phyloP scores from a whole-genome alignment of 306 rosid species.

The Gastrolobium bilobum region DNA sequence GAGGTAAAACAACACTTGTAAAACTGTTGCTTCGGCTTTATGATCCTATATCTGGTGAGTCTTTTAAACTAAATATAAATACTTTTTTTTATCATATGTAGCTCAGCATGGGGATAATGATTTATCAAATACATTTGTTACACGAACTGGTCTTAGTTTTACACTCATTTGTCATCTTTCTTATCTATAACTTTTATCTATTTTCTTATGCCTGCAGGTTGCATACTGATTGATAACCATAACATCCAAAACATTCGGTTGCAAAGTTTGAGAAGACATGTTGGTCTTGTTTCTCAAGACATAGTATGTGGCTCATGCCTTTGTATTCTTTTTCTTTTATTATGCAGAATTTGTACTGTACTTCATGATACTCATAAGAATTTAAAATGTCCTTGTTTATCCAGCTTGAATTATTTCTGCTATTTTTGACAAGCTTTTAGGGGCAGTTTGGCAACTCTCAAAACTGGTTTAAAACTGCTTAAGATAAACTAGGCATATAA shows the following conservation, averaged over 20 bases:
- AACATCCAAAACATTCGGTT: conserved; percentile 63
- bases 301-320: conserved; percentile 62
- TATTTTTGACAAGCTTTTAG: conserved; percentile 29
- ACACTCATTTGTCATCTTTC: conserved; percentile 4
- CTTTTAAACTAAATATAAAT: conserved; percentile 27
- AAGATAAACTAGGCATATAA: neutral
- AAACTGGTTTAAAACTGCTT: neutral
- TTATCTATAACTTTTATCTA: conserved; percentile 7
- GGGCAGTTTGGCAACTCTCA: conserved; percentile 15
- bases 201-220: conserved; percentile 62
- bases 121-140: conserved; percentile 8
- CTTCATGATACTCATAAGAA: conserved; percentile 30
- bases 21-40: conserved; percentile 90
- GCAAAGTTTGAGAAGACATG: conserved; percentile 77
- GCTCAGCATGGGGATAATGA: conserved; percentile 13
- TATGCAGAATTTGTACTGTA: conserved; percentile 15
- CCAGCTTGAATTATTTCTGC: conserved; percentile 14
- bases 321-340: conserved; percentile 18
- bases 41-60: conserved; percentile 81
- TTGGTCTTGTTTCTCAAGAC: conserved; percentile 91
- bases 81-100: conserved; percentile 28
- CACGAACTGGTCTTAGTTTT: conserved; percentile 29
- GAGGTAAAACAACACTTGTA: conserved; percentile 90
- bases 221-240: conserved; percentile 72
- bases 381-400: conserved; percentile 3